Evolutionary conservation across 305 asterid genomes (phyloP).

Genomic region (Fraxinus greggii): DNA sequence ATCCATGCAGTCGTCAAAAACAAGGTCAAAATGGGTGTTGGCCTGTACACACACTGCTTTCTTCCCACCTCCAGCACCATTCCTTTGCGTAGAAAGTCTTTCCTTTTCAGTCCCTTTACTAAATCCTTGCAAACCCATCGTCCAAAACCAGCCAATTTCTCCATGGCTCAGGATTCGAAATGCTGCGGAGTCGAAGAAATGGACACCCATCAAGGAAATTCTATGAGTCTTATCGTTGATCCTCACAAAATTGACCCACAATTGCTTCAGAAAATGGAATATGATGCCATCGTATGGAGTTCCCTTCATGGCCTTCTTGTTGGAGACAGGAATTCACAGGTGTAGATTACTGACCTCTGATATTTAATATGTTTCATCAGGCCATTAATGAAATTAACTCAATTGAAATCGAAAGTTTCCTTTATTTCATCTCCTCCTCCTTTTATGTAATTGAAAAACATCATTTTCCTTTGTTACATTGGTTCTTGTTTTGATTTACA

Average conservation of each 20-base stretch:
- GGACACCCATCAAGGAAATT: conserved; percentile 19
- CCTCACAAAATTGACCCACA: conserved; percentile 55
- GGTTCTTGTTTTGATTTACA: neutral
- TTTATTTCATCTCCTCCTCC: neutral
- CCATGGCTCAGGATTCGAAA: conserved; percentile 39
- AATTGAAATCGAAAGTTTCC: neutral
- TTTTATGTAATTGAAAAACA: neutral
- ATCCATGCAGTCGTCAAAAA: neutral
- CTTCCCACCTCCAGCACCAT: conserved; percentile 1
- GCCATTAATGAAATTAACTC: neutral
- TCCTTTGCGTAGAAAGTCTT: neutral
- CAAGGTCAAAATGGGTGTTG: neutral
- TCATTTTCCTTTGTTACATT: too few relatives aligned
- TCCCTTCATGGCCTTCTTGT: conserved; percentile 86
- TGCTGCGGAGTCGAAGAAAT: conserved; percentile 31
- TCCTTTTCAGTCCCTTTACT: neutral
- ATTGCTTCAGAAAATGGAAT: conserved; percentile 57
- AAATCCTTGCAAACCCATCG: conserved; percentile 26
- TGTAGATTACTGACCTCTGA: conserved; percentile 34
- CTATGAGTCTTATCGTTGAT: conserved; percentile 43
- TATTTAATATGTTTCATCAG: neutral
- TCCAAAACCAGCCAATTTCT: conserved; percentile 23
- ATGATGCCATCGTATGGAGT: conserved; percentile 85
- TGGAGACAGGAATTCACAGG: conserved; percentile 78
- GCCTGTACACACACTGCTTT: neutral